Base-by-base conservation (phyloP, 2,329 filamentous ascomycete species). In the Xylariales sp. region DNA sequence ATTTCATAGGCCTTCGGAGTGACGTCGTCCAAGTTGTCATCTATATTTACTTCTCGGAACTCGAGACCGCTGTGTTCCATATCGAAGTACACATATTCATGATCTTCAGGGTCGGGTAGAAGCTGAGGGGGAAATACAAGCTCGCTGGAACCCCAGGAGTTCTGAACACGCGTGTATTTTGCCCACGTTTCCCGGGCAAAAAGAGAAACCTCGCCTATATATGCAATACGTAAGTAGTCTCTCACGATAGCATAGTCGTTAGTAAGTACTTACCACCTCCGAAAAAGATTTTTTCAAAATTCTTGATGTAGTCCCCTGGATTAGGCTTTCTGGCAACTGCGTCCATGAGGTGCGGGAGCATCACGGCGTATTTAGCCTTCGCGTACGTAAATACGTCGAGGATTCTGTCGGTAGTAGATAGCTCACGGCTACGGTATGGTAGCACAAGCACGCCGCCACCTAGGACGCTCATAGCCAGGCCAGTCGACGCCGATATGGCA, bases 321-420 rank as follows among this genome's bases (percentile, higher is more conserved):
- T 73, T 63, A 1, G 68, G 65, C 12, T 52, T 62, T 34, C 64
- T 68, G 1, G 73, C 69, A 34, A 74, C 61, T 0, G 68, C 59
- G 32, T 74, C 73, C 72, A 74, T 71, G 5, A 70, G 62, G 64
- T 72, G 71, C 6, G 73, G 73, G 12, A 68, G 67, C n/a, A 75
- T 41, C 2, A 72, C 50, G 1, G 57, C 69, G 12, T 63, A 59
- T 16, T 63, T 67, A 5, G 56, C 67, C 18, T 62, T 69, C 1
- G 72, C 63, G 23, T 67, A 45, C 1, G 59, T 54, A 8, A 73
- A 55, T 4, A 74, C 48, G 7, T 65, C 59, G 32, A 64, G 65
- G 10, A 70, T 62, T 10, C 43, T 43, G 39, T 73, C 72, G 5
- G 43, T 67, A 5, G 61, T 36, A 10, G 46, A 43, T 34, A 71